Percentiles rank a stretch among this genome's conserved stretches.
Evolutionary conservation across 1,284 basidiomycete species (phyloP).

Genomic region (Ceratobasidium sp.): DNA sequence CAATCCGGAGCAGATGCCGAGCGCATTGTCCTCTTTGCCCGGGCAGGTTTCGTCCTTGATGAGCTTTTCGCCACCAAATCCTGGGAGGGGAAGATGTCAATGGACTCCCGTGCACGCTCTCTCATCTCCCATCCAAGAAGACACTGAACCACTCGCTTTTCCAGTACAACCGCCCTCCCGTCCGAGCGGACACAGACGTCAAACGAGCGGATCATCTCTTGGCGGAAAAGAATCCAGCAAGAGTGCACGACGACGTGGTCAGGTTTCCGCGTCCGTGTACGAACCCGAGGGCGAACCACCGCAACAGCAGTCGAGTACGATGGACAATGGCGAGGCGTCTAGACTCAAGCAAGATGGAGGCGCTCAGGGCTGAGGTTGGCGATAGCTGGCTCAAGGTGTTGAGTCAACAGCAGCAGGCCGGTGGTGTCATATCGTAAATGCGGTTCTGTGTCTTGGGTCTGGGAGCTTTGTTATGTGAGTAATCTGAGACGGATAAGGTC

Average conservation of each 20-base stretch:
- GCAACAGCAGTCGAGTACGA: constrained; percentile 46
- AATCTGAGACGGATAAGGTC: too few species aligned
- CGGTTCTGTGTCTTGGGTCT: too few species aligned
- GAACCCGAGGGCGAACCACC: constrained; percentile 62
- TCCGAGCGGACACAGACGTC: constrained; percentile 16
- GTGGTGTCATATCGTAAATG: constrained; percentile 19
- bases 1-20: constrained; percentile 61
- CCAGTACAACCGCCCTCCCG: neutral
- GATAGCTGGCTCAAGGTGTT: constrained; percentile 88
- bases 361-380: constrained; percentile 84
- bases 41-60: neutral
- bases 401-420: constrained; percentile 65
- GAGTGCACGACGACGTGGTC: constrained; percentile 63
- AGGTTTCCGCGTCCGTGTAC: constrained; percentile 71
- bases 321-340: constrained; percentile 74
- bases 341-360: constrained; percentile 83
- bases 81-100: constrained; percentile 18
- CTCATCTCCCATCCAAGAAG: constrained; percentile 38
- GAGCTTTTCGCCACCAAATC: neutral
- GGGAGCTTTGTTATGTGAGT: too few species aligned
- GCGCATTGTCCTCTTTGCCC: constrained; percentile 52
- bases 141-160: constrained; percentile 30
- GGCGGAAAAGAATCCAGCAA: constrained; percentile 27
- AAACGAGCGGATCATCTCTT: constrained; percentile 38
- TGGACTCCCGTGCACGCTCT: constrained; percentile 20